phyloP scores from a whole-genome alignment of 257 asterid species.

The Nicotiana tabacum region DNA sequence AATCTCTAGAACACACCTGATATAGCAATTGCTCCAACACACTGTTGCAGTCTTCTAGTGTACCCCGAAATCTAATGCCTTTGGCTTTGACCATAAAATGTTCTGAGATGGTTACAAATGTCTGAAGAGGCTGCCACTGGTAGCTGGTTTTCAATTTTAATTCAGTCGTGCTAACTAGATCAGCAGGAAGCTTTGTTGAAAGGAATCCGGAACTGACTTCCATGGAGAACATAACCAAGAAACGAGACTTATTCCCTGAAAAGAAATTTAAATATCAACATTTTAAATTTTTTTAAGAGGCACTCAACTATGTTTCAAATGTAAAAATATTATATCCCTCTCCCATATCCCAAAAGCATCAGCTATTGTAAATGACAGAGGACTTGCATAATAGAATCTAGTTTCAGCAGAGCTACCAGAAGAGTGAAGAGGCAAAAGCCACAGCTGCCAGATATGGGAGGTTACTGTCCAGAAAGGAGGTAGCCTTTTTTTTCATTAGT shows the following conservation, averaged over 20 bases:
- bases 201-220: conserved; percentile 73
- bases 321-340: neutral
- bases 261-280: neutral
- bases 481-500: neutral
- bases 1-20: conserved; percentile 41
- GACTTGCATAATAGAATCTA: neutral
- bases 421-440: neutral
- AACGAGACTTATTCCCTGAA: conserved; percentile 60
- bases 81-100: conserved; percentile 76
- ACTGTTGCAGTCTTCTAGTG: conserved; percentile 63
- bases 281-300: neutral
- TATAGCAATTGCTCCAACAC: conserved; percentile 51
- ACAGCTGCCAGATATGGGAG: neutral
- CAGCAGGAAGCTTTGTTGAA: conserved; percentile 64
- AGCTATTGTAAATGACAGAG: neutral
- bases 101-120: conserved; percentile 80
- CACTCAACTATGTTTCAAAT: neutral
- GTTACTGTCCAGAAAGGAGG: neutral
- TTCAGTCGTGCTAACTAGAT: conserved; percentile 65
- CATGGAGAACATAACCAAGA: conserved; percentile 56
- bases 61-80: conserved; percentile 71
- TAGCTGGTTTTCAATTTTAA: conserved; percentile 56
- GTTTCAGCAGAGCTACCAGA: neutral
- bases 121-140: conserved; percentile 84
- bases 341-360: neutral